Conservation (phyloP, 1,139 yeast species). For the Diutina ranongensis region DNA sequence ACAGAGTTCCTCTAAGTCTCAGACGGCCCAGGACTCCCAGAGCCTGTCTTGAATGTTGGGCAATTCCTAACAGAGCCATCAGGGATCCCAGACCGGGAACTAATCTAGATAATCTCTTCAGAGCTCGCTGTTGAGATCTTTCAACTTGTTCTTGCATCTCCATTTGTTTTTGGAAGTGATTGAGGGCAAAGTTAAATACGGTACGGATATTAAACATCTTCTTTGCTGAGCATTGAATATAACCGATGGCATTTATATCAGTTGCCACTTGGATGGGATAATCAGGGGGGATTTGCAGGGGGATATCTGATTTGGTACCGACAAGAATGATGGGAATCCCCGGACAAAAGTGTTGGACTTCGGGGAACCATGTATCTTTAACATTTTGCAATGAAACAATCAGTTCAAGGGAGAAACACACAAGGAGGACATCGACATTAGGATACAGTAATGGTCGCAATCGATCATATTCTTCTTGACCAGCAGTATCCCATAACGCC, state of each 20-base stretch:
- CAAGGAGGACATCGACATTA: constrained; percentile 61
- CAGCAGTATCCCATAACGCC: constrained; percentile 90
- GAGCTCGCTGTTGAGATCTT: constrained; percentile 13
- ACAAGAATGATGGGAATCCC: constrained; percentile 65
- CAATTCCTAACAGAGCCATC: constrained; percentile 1
- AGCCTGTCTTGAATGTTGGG: background rate
- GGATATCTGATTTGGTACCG: constrained; percentile 68
- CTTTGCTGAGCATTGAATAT: constrained; percentile 72
- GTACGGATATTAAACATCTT: constrained; percentile 52
- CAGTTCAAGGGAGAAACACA: constrained; percentile 67
- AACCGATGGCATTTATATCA: constrained; percentile 64
- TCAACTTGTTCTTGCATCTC: constrained; percentile 30
- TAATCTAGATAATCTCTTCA: constrained; percentile 24
- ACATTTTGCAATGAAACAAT: constrained; percentile 59
- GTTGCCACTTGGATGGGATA: constrained; percentile 47
- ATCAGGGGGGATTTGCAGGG: constrained; percentile 31
- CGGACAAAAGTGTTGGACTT: constrained; percentile 74
- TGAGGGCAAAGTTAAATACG: constrained; percentile 49
- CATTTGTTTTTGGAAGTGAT: constrained; percentile 23
- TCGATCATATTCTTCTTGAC: constrained; percentile 86
- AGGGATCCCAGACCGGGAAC: constrained; percentile 11
- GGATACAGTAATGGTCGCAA: constrained; percentile 77
- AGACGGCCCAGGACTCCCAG: background rate
- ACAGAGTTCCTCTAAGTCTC: constrained; percentile 2
- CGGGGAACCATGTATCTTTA: constrained; percentile 79